phyloP scores from a whole-genome alignment of 768 basidiomycete genomes.

The Pisolithus tinctorius region DNA sequence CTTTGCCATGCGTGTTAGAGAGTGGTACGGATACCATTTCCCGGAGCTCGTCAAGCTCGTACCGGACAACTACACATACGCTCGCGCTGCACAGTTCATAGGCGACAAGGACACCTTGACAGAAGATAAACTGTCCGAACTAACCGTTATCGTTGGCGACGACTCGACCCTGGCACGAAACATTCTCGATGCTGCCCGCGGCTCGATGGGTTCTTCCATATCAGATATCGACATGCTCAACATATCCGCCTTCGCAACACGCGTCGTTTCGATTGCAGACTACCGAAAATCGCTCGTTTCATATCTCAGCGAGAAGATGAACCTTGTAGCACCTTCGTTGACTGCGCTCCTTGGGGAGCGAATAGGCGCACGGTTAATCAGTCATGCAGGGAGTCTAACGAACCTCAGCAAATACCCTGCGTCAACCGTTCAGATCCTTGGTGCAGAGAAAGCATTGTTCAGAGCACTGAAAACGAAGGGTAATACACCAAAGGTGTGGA shows the following conservation, averaged over 20 bases:
- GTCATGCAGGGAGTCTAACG: constrained; percentile 93
- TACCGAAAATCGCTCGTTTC: constrained; percentile 87
- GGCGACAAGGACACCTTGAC: constrained; percentile 79
- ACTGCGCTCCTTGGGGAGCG: constrained; percentile 88
- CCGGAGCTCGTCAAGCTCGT: constrained; percentile 93
- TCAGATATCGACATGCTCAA: constrained; percentile 94
- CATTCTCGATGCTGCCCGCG: constrained; percentile 88
- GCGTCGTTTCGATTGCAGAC: constrained; percentile 87
- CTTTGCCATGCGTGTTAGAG: constrained; percentile 95
- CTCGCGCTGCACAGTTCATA: constrained; percentile 76
- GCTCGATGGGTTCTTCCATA: constrained; percentile 91
- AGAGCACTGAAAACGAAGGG: constrained; percentile 97
- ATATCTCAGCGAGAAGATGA: constrained; percentile 96
- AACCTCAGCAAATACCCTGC: constrained; percentile 98
- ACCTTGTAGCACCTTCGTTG: constrained; percentile 89
- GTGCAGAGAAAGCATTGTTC: constrained; percentile 97
- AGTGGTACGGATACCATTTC: constrained; percentile 99
- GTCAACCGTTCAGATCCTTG: constrained; percentile 95
- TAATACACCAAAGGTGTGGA: constrained; percentile 85
- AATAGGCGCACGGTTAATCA: constrained; percentile 88
- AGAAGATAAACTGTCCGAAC: constrained; percentile 74
- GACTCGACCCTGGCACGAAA: constrained; percentile 85
- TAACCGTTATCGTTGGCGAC: constrained; percentile 76
- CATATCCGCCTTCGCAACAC: constrained; percentile 83
- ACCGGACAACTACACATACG: constrained; percentile 92